Evolutionary conservation across 1,139 yeast genomes (phyloP), one percentile per base, ranked within the genome.

Genomic region (Yarrowia galli): DNA sequence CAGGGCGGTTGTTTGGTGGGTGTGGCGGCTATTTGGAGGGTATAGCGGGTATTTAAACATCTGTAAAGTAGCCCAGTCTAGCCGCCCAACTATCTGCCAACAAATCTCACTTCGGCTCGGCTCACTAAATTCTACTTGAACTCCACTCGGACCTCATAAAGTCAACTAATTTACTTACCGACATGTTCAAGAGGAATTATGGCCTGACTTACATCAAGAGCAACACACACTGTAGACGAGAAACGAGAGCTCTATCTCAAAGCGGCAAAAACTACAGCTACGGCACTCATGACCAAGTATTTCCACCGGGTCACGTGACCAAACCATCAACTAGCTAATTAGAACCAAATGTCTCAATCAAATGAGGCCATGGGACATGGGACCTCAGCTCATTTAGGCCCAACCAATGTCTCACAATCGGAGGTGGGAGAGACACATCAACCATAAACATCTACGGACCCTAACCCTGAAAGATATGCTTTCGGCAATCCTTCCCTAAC

Each of bases 191-290:
- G 7, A 13, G 22, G 20, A 18, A 42, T 40, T 40, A 28, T 48
- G 53, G 53, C 53, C 53, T 48, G 53, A 49, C 56, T 6, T 15
- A 42, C 23, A 42, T 42, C 46, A 10, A 42, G 46, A 42, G 46
- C 46, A 42, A 42, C 46, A 42, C 8, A 18, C 15, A n/a, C n/a
- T n/a, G n/a, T n/a, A n/a, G n/a, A n/a, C n/a, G n/a, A n/a, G n/a
- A 18, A 42, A 13, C 23, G 6, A 28, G 32, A 28, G 32, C 32
- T 10, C 32, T 42, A 16, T 25, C 53, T 38, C 36, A 48, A 48
- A 48, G 28, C 36, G 38, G 38, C 35, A 28, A 48, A 35, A 45
- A 40, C 15, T 6, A 10, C 13, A 20, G 15, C 46, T 10, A 20
- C n/a, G n/a, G n/a, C n/a, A n/a, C 32, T 28, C 32, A 16, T 42